Conservation (phyloP, 2,329 filamentous ascomycete species). For the Talaromyces sp. region DNA sequence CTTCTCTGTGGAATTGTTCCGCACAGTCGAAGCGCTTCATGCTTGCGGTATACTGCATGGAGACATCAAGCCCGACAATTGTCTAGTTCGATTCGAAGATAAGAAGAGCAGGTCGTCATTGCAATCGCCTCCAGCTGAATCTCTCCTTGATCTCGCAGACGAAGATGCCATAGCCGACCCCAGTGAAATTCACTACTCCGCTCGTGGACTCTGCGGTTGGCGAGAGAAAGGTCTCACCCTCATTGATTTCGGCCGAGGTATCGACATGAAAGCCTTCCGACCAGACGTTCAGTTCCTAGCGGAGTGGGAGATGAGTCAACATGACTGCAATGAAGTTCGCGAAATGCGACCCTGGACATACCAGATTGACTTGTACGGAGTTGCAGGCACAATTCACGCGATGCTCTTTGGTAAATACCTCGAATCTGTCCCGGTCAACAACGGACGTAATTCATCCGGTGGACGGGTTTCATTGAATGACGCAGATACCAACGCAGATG, state of each 20-base stretch:
- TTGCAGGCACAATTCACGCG: slow-evolving; percentile 82
- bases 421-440: slow-evolving; percentile 59
- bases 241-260: slow-evolving; percentile 91
- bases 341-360: slow-evolving; percentile 94
- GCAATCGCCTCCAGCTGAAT: slow-evolving; percentile 26
- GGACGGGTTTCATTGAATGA: slow-evolving; percentile 16
- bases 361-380: slow-evolving; percentile 93
- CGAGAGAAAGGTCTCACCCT: slow-evolving; percentile 72
- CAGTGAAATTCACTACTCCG: slow-evolving; percentile 59
- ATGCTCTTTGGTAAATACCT: slow-evolving; percentile 95
- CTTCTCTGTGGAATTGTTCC: slow-evolving; percentile 85
- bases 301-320: slow-evolving; percentile 84
- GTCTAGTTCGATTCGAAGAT: slow-evolving; percentile 76
- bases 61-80: slow-evolving; percentile 94
- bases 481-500: not conserved
- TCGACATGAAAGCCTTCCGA: slow-evolving; percentile 85
- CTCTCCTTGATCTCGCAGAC: slow-evolving; percentile 29
- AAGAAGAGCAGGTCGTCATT: slow-evolving; percentile 22
- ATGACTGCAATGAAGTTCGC: slow-evolving; percentile 93
- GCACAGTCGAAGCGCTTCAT: slow-evolving; percentile 85
- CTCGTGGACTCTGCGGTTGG: slow-evolving; percentile 77
- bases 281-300: slow-evolving; percentile 82
- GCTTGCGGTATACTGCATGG: slow-evolving; percentile 77
- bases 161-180: slow-evolving; percentile 26
- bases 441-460: slow-evolving; percentile 22